These are phyloP conservation scores for Magnolia kwangsiensis DNA, from an alignment of 164 flowering plant genomes.

Conservation along the genomic window DNA sequence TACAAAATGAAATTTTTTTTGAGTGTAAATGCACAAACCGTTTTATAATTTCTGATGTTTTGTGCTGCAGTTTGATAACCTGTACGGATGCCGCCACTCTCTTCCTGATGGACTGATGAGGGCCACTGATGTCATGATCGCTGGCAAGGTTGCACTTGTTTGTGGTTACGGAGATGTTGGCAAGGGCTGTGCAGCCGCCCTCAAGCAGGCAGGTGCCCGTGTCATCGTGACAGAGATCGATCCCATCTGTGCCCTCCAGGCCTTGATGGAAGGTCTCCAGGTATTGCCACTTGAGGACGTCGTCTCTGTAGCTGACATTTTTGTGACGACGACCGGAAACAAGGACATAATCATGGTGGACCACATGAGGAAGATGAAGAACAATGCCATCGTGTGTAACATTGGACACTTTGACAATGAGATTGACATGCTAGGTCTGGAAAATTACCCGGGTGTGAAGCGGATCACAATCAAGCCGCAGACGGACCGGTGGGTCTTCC, in stretches of 20 bases:
- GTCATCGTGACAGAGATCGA: slow-evolving; percentile 37
- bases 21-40: no score
- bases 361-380: slow-evolving; percentile 41
- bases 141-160: slow-evolving; percentile 27
- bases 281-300: slow-evolving; percentile 32
- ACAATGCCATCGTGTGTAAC: slow-evolving; percentile 41
- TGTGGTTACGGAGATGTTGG: slow-evolving; percentile 30
- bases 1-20: background rate
- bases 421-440: slow-evolving; percentile 23
- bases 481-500: slow-evolving; percentile 30
- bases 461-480: slow-evolving; percentile 27
- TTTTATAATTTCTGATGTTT: slow-evolving; percentile 2
- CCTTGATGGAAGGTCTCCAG: slow-evolving; percentile 33
- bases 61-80: slow-evolving; percentile 17
- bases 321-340: slow-evolving; percentile 33
- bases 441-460: slow-evolving; percentile 25
- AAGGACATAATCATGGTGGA: slow-evolving; percentile 34
- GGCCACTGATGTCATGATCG: slow-evolving; percentile 28
- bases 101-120: slow-evolving; percentile 30
- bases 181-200: slow-evolving; percentile 29
- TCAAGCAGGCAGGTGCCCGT: slow-evolving; percentile 27
- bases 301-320: slow-evolving; percentile 25
- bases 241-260: slow-evolving; percentile 39
- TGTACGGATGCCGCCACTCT: slow-evolving; percentile 30
- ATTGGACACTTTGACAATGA: slow-evolving; percentile 37